Percentiles rank a stretch among this genome's conserved stretches.
Evolutionary conservation across 2,329 filamentous ascomycete species (phyloP).

Genomic region (Ophiostoma quercus): DNA sequence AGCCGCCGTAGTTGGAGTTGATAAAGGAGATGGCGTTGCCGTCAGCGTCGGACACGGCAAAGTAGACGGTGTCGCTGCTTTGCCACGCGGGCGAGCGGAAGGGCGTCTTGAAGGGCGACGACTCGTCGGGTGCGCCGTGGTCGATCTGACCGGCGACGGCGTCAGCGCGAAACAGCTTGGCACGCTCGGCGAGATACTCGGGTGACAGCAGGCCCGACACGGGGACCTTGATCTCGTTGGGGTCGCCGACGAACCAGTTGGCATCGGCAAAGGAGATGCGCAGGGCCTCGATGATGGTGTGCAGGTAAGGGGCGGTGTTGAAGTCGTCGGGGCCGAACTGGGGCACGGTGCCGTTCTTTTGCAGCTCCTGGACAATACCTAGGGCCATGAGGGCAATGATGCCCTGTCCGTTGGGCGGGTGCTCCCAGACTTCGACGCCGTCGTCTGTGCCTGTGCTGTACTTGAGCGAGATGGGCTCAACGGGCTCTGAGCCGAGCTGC

Average conservation of each 20-base stretch:
- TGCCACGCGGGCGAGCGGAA: constrained; percentile 66
- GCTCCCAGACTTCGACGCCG: constrained; percentile 85
- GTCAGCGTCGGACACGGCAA: constrained; percentile 70
- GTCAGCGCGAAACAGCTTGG: constrained; percentile 49
- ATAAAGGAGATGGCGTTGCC: constrained; percentile 96
- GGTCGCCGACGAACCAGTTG: constrained; percentile 85
- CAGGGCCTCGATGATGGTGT: constrained; percentile 81
- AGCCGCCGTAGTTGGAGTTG: constrained; percentile 87
- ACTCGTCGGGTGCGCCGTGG: constrained; percentile 32
- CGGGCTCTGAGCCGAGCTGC: constrained; percentile 61
- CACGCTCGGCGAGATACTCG: constrained; percentile 69
- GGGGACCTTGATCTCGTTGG: constrained; percentile 65
- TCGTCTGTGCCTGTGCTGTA: constrained; percentile 43
- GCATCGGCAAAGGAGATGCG: constrained; percentile 87
- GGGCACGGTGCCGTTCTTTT: constrained; percentile 68
- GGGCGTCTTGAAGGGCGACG: constrained; percentile 54
- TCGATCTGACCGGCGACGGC: constrained; percentile 38
- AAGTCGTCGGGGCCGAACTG: constrained; percentile 65
- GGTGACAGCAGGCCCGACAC: constrained; percentile 62
- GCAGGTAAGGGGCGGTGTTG: constrained; percentile 75
- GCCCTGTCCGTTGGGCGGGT: constrained; percentile 93
- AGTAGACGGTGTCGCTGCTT: constrained; percentile 91
- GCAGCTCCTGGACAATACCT: constrained; percentile 82
- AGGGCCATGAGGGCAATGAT: constrained; percentile 92
- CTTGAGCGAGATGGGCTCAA: constrained; percentile 76